Conservation (phyloP, 2,329 filamentous ascomycete genomes). For the Fusarium sp. region DNA sequence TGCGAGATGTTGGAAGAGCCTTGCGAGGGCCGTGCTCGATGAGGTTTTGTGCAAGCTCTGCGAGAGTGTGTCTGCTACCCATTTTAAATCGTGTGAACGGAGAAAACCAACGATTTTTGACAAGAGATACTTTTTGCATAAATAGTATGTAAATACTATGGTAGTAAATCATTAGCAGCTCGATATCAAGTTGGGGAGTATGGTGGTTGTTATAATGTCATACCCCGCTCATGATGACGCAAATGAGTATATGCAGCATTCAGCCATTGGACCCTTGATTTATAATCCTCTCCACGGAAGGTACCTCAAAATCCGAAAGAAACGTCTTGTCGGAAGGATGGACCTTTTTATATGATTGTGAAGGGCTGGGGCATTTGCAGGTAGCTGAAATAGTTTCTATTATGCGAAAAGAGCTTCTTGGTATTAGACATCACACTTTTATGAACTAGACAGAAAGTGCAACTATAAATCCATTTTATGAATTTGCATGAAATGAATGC, state of each 20-base stretch:
- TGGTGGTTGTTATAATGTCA: not conserved
- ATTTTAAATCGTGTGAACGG: not conserved
- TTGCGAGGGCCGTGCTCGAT: constrained; percentile 39
- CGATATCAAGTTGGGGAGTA: not conserved
- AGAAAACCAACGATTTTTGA: not conserved
- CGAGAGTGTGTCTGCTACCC: not conserved
- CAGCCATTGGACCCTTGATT: constrained; percentile 17
- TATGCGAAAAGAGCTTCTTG: not conserved
- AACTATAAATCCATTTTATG: not conserved
- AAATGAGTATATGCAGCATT: not conserved
- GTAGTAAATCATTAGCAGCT: not conserved
- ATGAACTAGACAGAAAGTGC: not conserved
- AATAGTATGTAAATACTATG: not conserved
- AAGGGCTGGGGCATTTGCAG: not conserved
- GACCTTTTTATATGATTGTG: accelerated
- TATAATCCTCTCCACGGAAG: constrained; percentile 28
- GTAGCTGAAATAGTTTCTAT: not conserved
- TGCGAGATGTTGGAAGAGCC: constrained; percentile 41
- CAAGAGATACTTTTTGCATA: not conserved
- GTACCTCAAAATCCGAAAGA: not conserved
- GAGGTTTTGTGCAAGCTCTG: constrained; percentile 24
- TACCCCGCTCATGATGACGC: constrained; percentile 43
- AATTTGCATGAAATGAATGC: not conserved
- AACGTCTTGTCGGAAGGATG: not conserved
- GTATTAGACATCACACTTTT: not conserved